Base-by-base conservation (phyloP, 192 early-diverging fungal species). In the Diversispora eburnea region DNA sequence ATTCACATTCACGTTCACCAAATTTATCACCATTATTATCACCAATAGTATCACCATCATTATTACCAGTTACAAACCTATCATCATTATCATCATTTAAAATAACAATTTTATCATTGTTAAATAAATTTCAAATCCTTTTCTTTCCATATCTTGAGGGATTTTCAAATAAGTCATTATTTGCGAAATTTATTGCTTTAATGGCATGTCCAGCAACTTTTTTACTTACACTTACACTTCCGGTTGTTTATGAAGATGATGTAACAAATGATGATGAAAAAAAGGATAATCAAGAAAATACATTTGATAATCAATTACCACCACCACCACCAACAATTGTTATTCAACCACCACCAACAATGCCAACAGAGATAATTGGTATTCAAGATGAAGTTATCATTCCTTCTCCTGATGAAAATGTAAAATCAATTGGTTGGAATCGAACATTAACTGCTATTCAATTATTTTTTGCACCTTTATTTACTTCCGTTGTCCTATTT, bases 371-470 rank as follows among this genome's bases (percentile, higher is more conserved):
- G n/a, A n/a, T 61, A 41, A 42, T 17, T 17, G 42, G 48, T 15
- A 45, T 61, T 39, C 48, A 17, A 51, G 74, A 75, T 58, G 9
- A 1, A 7, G 52, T 75, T 39, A 76, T 61, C n/a, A 73, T 63
- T 17, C 63, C 74, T 10, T 25, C 43, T n/a, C 17, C 62, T 45
- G 15, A 63, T 39, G 67, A 67, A 12, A 70, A 75, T 2, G 51
- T 73, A 15, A 57, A 78, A 5, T 69, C 74, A 49, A 68, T 77
- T 10, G 81, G 76, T 9, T 86, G 89, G 84, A 77, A 84, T 63
- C 79, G 80, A 56, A 83, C 84, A 67, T 65, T 91, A 41, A 88
- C 88, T 19, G 83, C 86, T 6, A 54, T 84, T 41, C 90, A 92
- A 61, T 74, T 87, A 52, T 52, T 87, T 4, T 33, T 84, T 47